These are phyloP conservation scores for Acanthamoeba sp. DNA, from an alignment of 208 protist genomes.

Conservation along the genomic window DNA sequence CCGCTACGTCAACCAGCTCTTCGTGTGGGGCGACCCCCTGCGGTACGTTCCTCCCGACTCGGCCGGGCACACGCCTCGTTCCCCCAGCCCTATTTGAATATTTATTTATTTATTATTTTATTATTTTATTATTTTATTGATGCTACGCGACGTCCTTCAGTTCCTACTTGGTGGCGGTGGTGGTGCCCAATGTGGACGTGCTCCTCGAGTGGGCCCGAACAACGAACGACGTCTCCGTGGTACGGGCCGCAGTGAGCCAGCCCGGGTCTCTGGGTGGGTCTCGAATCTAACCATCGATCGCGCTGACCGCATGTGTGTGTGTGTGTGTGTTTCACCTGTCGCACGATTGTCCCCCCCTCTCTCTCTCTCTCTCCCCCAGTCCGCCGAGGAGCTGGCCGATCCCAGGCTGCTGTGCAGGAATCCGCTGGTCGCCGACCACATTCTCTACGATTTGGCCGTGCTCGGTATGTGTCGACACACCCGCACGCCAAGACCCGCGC, in stretches of 20 bases:
- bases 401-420: conserved; percentile 4
- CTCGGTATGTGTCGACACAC: neutral
- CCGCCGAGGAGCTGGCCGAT: neutral
- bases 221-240: neutral
- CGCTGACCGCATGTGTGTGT: too few relatives aligned
- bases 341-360: too few relatives aligned
- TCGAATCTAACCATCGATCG: too few relatives aligned
- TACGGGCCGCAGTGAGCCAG: too few relatives aligned
- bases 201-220: conserved; percentile 25
- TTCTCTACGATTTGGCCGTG: neutral
- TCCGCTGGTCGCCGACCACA: neutral
- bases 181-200: conserved; percentile 35
- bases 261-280: too few relatives aligned
- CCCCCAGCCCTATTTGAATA: neutral
- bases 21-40: conserved; percentile 46
- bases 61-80: too few relatives aligned
- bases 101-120: neutral
- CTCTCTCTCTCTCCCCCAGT: neutral
- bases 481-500: too few relatives aligned
- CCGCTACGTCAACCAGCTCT: conserved; percentile 34
- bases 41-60: neutral
- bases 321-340: too few relatives aligned
- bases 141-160: neutral
- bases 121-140: too few relatives aligned
- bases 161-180: conserved; percentile 29